Percentiles rank a stretch among this genome's conserved stretches.
These are phyloP conservation scores for Conticribra weissflogii DNA, from an alignment of 108 stramenopile species.

Conservation along the genomic window DNA sequence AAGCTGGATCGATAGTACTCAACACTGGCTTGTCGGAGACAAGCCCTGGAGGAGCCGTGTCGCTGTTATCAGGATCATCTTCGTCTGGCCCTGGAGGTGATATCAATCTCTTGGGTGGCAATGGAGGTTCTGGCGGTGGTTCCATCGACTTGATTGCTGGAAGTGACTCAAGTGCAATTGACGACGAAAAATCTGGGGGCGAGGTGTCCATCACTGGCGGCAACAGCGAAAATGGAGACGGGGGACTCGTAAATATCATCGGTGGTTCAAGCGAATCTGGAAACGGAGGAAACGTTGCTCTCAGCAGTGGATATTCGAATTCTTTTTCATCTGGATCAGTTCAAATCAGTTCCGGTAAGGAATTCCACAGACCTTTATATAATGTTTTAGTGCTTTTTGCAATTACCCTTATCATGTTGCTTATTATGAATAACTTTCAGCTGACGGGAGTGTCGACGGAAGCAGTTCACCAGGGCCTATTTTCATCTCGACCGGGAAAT, in stretches of 20 bases:
- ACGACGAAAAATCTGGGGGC: slow-evolving; percentile 3
- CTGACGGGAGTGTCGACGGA: slow-evolving; percentile 17
- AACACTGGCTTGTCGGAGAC: slow-evolving; percentile 1
- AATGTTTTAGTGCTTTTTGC: too few relatives aligned
- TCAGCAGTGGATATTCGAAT: slow-evolving; percentile 1
- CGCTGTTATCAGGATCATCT: not conserved
- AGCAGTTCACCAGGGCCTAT: slow-evolving; percentile 15
- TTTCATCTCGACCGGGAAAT: slow-evolving; percentile 6
- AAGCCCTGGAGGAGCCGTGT: not conserved
- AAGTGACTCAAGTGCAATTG: not conserved
- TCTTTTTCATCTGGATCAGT: slow-evolving; percentile 8
- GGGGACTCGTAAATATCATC: slow-evolving; percentile 7
- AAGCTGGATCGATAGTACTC: slow-evolving; percentile 1
- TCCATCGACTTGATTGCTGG: not conserved
- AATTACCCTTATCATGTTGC: too few relatives aligned
- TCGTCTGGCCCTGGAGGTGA: not conserved
- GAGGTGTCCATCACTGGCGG: slow-evolving; percentile 12
- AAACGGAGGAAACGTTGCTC: not conserved
- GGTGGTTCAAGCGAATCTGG: slow-evolving; percentile 13
- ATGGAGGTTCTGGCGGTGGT: not conserved
- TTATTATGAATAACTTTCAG: too few relatives aligned
- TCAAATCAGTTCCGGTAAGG: slow-evolving; percentile 7
- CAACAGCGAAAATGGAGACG: not conserved
- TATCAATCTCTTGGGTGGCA: not conserved
- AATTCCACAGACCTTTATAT: too few relatives aligned